Base-by-base conservation (phyloP, 345 rosid species). In the Moricandia moricandioides region DNA sequence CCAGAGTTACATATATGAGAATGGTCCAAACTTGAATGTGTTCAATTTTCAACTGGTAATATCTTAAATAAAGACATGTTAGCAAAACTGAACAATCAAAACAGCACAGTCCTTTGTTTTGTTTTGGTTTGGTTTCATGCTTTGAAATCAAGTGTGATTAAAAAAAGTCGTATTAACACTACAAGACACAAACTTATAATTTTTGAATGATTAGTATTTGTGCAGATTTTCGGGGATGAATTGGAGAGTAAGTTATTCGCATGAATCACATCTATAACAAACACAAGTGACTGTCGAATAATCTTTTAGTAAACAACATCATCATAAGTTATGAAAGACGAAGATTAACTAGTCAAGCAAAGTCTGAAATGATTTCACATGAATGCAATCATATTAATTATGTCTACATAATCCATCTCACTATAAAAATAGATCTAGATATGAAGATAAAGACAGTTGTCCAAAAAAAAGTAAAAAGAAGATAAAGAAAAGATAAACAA, bases 1-100 rank as follows among this genome's bases (percentile, higher is more conserved):
- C 62, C 69, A 62, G 17, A 49, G 49, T 16, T 49, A 52, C 26
- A 62, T 27, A 31, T 2, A 33, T 13, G 24, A 21, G 11, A 9
- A 47, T 31, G 16, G 76, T 72, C 62, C 51, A 72, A 62, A 6
- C 62, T 62, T 49, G 49, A 61, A 31, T 47, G 12, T 31, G 12
- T 61, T 17, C 33, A 35, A 39, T 10, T 54, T 68, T 33, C 63
- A 69, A 69, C 58, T 69, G 34, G 52, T 24, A 2, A 69, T 24
- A 29, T 5, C 64, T 58, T 40, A 27, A 58, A 40, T 39, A 17
- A 40, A 58, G 30, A 58, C 29, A 29, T 58, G 12, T 58, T 10
- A 40, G 8, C 65, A 69, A 37, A 39, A 35, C 0, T 14, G 26
- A 56, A 37, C 10, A n/a, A 33, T 69, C 4, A 57, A 56, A 69